A percentile compares a stretch with the other conserved stretches of the same genome.
phyloP scores from a whole-genome alignment of 805 yeast species.

The Yarrowia sp. region DNA sequence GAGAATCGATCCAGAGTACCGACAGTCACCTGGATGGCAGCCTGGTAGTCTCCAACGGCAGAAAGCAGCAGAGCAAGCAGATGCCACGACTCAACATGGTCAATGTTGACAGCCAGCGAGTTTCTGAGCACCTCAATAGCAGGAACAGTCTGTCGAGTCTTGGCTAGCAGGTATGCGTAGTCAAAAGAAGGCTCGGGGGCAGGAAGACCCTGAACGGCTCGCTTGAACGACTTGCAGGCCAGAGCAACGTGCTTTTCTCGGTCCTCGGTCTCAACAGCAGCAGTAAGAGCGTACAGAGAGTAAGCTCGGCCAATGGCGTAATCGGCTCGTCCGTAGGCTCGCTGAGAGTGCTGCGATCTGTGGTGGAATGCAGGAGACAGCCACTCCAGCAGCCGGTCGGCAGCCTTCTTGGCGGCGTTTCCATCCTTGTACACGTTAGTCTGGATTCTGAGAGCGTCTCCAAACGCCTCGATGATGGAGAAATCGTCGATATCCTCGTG shows the following conservation, averaged over 20 bases:
- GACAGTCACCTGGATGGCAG: conserved; percentile 56
- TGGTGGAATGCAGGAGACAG: conserved; percentile 15
- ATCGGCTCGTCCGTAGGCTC: not conserved
- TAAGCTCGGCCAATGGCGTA: conserved; percentile 29
- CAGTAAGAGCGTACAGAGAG: conserved; percentile 29
- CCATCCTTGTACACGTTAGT: conserved; percentile 29
- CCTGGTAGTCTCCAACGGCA: conserved; percentile 54
- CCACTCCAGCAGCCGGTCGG: conserved; percentile 30
- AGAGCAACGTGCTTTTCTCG: conserved; percentile 27
- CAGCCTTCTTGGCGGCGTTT: conserved; percentile 29
- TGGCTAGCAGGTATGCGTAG: conserved; percentile 38
- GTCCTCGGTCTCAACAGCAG: conserved; percentile 26
- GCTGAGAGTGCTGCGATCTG: conserved; percentile 13
- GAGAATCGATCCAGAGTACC: conserved; percentile 45
- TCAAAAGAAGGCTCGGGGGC: conserved; percentile 30
- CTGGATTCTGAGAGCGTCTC: conserved; percentile 29
- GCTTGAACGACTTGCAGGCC: conserved; percentile 32
- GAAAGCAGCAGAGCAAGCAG: conserved; percentile 63
- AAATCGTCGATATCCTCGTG: conserved; percentile 32
- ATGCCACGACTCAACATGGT: conserved; percentile 63
- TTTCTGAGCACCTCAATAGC: conserved; percentile 34
- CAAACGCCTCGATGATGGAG: conserved; percentile 30
- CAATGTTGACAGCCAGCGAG: conserved; percentile 44
- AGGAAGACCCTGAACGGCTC: conserved; percentile 28
- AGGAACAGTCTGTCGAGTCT: conserved; percentile 30